Base-by-base conservation (phyloP, 441 rosid genomes). In the Gossypium laxum region DNA sequence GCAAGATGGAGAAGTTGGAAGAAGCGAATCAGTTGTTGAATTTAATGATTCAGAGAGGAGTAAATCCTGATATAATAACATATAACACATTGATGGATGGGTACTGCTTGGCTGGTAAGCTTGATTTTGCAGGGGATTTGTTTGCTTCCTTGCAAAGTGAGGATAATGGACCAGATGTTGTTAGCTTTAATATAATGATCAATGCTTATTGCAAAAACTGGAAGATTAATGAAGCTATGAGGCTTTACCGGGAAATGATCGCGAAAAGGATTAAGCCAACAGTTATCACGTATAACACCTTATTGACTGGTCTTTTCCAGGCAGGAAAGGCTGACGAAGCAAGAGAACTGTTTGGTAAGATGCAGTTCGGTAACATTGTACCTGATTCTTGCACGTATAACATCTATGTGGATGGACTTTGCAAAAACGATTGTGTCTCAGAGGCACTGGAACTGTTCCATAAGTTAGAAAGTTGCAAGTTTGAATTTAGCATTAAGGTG, bases 61-160 rank as follows among this genome's bases (percentile, higher is more conserved):
- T 62, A 19, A 32, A 72, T 8, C 77, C 77, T 22, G 74, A 76
- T 52, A 26, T 11, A 10, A 19, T 69, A 59, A 72, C 77, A 0
- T 82, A 74, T 30, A 76, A 74, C 74, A 65, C 66, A 0, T 60
- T 82, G 64, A 77, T 79, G 70, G 73, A 75, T 30, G 84, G 82
- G 26, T 72, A 67, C 43, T 71, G 78, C 54, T 52, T 74, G 18
- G 70, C 52, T 11, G 82, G 80, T 74, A 18, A 62, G 63, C 50
- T 68, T 22, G 76, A 74, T 28, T 24, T 43, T 21, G 80, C 82
- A 32, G 69, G 59, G 68, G 67, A 78, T 45, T 55, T 76, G 6
- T 72, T 76, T 2, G 17, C 24, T 64, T 71, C 51, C 1, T 34
- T 71, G 76, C 52, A 50, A 19, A 71, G 51, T 26, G 68, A 78